phyloP scores from a whole-genome alignment of 257 asterid genomes.

The Gentiana dahurica region DNA sequence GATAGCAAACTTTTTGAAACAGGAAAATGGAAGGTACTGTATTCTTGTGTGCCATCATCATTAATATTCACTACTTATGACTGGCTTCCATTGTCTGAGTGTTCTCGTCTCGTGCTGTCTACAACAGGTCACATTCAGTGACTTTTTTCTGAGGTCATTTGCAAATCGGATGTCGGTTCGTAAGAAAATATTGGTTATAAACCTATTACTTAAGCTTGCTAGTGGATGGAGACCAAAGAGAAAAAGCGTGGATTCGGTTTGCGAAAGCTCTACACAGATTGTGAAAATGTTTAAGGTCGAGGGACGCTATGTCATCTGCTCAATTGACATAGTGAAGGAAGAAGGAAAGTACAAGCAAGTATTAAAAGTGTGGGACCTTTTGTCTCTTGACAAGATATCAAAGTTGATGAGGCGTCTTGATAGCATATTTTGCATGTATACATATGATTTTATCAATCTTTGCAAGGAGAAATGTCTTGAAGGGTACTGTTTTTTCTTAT shows the following conservation, averaged over 20 bases:
- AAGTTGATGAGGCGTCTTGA: conserved; percentile 44
- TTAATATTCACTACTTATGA: no score
- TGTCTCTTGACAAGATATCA: conserved; percentile 31
- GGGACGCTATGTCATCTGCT: conserved; percentile 32
- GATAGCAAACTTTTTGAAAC: conserved; percentile 33
- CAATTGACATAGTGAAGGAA: conserved; percentile 32
- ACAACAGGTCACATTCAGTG: conserved; percentile 46
- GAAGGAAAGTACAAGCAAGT: conserved; percentile 36
- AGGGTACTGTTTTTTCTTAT: conserved; percentile 22
- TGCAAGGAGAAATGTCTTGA: conserved; percentile 37
- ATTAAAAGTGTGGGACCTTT: conserved; percentile 52
- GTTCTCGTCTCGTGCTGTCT: not conserved
- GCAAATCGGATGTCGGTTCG: conserved; percentile 18
- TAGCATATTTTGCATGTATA: conserved; percentile 31
- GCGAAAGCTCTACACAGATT: conserved; percentile 32
- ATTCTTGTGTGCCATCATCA: not conserved
- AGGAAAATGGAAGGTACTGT: conserved; percentile 57
- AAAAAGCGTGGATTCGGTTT: conserved; percentile 28
- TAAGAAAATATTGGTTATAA: conserved; percentile 27
- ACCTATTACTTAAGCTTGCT: conserved; percentile 38
- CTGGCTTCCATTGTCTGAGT: not conserved
- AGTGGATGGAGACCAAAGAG: conserved; percentile 71
- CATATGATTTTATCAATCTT: conserved; percentile 34
- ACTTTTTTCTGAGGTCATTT: conserved; percentile 45
- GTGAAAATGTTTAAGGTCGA: conserved; percentile 47